phyloP scores from a whole-genome alignment of 1,284 basidiomycete species.

The Papiliotrema flavescens region DNA sequence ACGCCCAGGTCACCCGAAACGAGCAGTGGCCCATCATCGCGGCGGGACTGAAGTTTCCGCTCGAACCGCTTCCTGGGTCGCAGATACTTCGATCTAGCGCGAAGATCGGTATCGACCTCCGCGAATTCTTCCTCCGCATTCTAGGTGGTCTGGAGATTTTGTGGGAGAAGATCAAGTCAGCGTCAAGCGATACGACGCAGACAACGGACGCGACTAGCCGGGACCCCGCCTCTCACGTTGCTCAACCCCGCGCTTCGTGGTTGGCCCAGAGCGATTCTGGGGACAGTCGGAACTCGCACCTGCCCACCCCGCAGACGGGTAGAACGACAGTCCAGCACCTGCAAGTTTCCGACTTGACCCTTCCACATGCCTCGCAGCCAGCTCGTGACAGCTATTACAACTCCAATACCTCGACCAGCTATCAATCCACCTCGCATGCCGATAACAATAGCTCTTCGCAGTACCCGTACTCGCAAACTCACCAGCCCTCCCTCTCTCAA shows the following conservation, averaged over 20 bases:
- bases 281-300: neutral
- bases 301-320: neutral
- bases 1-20: slow-evolving; percentile 12
- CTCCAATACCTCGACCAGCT: neutral
- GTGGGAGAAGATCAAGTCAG: slow-evolving; percentile 25
- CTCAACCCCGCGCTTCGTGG: neutral
- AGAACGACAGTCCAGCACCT: neutral
- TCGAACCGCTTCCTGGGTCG: neutral
- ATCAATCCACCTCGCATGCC: neutral
- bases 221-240: neutral
- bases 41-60: slow-evolving; percentile 11
- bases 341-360: neutral
- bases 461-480: no score
- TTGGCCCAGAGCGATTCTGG: neutral
- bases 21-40: slow-evolving; percentile 24
- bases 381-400: neutral
- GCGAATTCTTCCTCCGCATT: slow-evolving; percentile 13
- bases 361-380: neutral
- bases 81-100: slow-evolving; percentile 2
- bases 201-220: neutral
- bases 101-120: slow-evolving; percentile 6
- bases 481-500: no score
- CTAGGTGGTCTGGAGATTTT: slow-evolving; percentile 24
- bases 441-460: no score
- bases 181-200: slow-evolving; percentile 1